Evolutionary conservation across 345 rosid species (phyloP).

Genomic region (Sisymbrium altissimum): DNA sequence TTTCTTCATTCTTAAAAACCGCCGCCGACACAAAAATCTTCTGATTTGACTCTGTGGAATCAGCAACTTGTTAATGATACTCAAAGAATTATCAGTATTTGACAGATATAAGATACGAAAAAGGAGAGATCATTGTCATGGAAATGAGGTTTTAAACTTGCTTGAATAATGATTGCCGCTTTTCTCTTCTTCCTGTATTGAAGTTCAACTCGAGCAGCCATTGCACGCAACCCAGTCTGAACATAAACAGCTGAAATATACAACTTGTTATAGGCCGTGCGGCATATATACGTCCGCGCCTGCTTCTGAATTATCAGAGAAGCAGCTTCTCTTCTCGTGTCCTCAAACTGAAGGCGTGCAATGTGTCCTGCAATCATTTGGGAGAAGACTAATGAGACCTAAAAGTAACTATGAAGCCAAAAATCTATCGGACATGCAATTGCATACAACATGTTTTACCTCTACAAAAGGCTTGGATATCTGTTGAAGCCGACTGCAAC

Average conservation of each 20-base stretch:
- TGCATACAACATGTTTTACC: constrained; percentile 41
- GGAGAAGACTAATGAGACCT: constrained; percentile 11
- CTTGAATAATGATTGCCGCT: constrained; percentile 78
- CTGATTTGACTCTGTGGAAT: constrained; percentile 63
- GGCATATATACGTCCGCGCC: constrained; percentile 59
- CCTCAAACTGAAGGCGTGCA: constrained; percentile 54
- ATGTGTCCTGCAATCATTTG: constrained; percentile 52
- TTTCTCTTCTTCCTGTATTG: constrained; percentile 53
- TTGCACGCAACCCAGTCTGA: constrained; percentile 73
- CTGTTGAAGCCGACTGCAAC: constrained; percentile 53
- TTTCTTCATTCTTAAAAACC: constrained; percentile 51
- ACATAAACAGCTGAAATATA: constrained; percentile 55
- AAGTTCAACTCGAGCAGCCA: constrained; percentile 68
- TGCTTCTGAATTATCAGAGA: constrained; percentile 64
- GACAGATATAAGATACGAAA: constrained; percentile 2
- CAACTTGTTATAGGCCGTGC: constrained; percentile 50
- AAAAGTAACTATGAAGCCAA: constrained; percentile 1
- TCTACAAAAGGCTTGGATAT: constrained; percentile 76
- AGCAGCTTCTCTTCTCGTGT: constrained; percentile 74
- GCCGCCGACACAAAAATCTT: constrained; percentile 48
- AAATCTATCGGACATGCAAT: background rate
- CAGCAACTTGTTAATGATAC: constrained; percentile 21
- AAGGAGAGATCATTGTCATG: constrained; percentile 1
- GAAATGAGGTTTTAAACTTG: constrained; percentile 31
- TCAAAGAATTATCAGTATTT: background rate